phyloP scores from a whole-genome alignment of 768 basidiomycete species.

The Pisolithus microcarpus region DNA sequence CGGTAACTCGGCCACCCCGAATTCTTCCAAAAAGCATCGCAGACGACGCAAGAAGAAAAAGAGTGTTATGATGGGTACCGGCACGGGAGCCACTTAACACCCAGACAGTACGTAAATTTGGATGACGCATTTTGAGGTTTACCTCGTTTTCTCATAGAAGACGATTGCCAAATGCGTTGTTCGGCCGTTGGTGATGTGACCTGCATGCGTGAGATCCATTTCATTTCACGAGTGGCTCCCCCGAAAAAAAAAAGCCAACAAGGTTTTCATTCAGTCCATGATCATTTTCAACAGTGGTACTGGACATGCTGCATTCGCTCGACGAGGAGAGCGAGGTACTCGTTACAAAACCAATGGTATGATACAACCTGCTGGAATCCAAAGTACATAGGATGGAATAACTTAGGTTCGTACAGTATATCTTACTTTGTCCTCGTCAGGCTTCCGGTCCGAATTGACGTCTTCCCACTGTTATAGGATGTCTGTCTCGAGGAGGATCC shows the following conservation, averaged over 20 bases:
- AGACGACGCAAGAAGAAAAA: slow-evolving; percentile 51
- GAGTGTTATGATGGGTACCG: slow-evolving; percentile 21
- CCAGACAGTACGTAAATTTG: slow-evolving; percentile 13
- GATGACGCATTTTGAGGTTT: not conserved
- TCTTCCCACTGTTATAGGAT: slow-evolving; percentile 10
- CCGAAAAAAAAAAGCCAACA: not conserved
- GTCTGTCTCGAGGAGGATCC: slow-evolving; percentile 14
- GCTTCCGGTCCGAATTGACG: slow-evolving; percentile 1
- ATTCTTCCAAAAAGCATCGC: slow-evolving; percentile 45
- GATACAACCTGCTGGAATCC: not conserved
- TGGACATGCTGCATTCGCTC: not conserved
- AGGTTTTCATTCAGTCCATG: not conserved
- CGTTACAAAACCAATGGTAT: not conserved
- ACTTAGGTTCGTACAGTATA: not conserved
- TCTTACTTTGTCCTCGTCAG: slow-evolving; percentile 3
- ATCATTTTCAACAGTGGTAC: not conserved
- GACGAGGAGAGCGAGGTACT: not conserved
- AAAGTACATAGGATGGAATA: slow-evolving; percentile 12
- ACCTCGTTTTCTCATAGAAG: not conserved
- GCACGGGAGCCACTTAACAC: slow-evolving; percentile 12
- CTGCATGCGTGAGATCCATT: not conserved
- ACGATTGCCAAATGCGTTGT: slow-evolving; percentile 3
- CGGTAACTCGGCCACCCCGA: slow-evolving; percentile 11
- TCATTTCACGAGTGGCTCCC: not conserved
- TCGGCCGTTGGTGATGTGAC: not conserved